Evolutionary conservation across 352 stramenopile species (phyloP), one percentile per base, ranked within the genome.

Genomic region (Globisporangium apiculatum): DNA sequence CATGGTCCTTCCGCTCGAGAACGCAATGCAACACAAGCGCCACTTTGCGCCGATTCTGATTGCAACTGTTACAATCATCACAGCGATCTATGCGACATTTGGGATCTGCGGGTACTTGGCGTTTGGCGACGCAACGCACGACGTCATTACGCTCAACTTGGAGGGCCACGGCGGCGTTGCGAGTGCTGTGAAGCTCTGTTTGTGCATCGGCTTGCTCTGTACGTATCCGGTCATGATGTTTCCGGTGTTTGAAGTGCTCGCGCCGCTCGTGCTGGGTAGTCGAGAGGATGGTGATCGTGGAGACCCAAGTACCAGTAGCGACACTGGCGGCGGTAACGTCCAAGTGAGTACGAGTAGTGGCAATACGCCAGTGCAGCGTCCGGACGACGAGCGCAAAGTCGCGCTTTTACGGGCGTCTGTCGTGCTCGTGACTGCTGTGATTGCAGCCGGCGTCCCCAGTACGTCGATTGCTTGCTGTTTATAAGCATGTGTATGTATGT

Each of bases 181-280:
- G 45, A 87, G 66, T 31, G 73, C 95, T 49, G 89, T 97, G 37
- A 94, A 97, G 65, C 57, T 96, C 9, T 89, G 81, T 10, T 63
- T 97, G 14, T 97, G 83, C 50, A 65, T 88, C 9, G 91, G 83
- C 1, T 72, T 97, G 1, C 97, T 97, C 66, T 88, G 97, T 53
- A 96, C 91, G 48, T 97, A 97, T 58, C 91, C 91, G 4, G 76
- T 97, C 24, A 97, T 97, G 91, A 85, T 97, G 60, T 97, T 96
- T 67, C 91, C 89, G 0, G 86, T 97, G 6, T 94, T 93, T 64
- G 83, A 84, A n/a, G 69, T 91, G n/a, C 57, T 90, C 1, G 57
- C 82, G 35, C 67, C 73, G 18, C 48, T 77, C 24, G 11, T 86
- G 6, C 35, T 37, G 5, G 64, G 57, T 41, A 31, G 24, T 31